Base-by-base conservation (phyloP, 108 stramenopile genomes). In the Cyclostephanos tholiformis region DNA sequence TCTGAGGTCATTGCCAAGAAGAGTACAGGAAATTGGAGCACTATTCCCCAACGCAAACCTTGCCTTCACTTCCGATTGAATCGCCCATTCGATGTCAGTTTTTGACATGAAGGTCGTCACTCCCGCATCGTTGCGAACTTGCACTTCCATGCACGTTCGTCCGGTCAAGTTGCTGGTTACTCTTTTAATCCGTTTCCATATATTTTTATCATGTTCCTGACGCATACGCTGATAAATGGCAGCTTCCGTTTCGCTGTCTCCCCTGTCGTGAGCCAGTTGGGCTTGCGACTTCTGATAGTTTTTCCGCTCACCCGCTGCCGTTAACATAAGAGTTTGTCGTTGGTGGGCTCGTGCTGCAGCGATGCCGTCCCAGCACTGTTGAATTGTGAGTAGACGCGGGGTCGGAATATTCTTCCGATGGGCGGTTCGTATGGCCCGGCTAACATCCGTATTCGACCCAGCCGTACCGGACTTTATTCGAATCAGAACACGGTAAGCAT, bases 121-220 rank as follows among this genome's bases (percentile, higher is more conserved):
- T 17, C 50, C 4, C 10, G 50, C n/a, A n/a, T n/a, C n/a, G n/a
- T n/a, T n/a, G n/a, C n/a, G n/a, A n/a, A 51, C 50, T 51, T 51
- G 50, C 4, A 51, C 50, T 51, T 36, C 36, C 36, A 36, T 36
- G 36, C 36, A 36, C 6, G 36, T 6, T 6, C 6, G 36, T 6
- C 36, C 6, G 4, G 36, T 36, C 36, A 6, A 36, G 6, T 4
- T 36, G 6, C 6, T 36, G 4, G 36, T 36, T 4, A 10, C 50
- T 2, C 50, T 4, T 51, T 51, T 51, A 10, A 51, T 51, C 50
- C 50, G 50, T 51, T 51, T 51, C 50, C 50, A 51, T 51, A 51
- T 51, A 10, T 51, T 9, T 4, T 10, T 4, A 51, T 51, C 50
- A 17, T 51, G 50, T 51, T 51, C 50, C 10, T 51, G 50, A 2